Evolutionary conservation across 169 alveolate genomes (phyloP).

Genomic region (Besnoitia besnoiti): DNA sequence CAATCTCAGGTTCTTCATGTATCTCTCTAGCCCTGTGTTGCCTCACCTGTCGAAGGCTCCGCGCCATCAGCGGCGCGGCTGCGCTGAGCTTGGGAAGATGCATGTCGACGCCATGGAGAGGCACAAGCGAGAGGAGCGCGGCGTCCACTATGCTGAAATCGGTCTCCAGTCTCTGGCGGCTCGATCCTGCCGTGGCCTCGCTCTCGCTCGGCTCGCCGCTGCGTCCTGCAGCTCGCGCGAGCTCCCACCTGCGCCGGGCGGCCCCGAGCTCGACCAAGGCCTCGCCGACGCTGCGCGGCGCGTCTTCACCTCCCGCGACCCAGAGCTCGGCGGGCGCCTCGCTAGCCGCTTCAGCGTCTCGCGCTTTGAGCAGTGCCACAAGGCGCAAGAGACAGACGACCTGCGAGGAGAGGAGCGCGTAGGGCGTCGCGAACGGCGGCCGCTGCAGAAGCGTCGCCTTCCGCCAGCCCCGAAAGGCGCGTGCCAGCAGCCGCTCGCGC

Average conservation of each 20-base stretch:
- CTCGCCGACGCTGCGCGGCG: not conserved
- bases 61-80: slow-evolving; percentile 15
- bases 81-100: not conserved
- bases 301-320: not conserved
- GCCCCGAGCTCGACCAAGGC: not conserved
- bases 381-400: not conserved
- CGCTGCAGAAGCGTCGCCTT: not conserved
- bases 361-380: no score
- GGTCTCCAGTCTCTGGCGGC: not conserved
- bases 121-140: not conserved
- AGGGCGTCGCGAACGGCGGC: not conserved
- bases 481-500: not conserved
- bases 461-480: slow-evolving; percentile 32
- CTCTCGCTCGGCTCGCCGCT: not conserved
- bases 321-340: not conserved
- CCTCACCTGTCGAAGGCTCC: not conserved
- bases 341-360: not conserved
- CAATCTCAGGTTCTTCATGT: no score
- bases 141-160: not conserved
- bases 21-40: no score
- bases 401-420: not conserved
- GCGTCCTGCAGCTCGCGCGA: not conserved
- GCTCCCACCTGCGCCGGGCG: not conserved
- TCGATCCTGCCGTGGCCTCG: not conserved
- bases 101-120: not conserved